A percentile compares a stretch with the other conserved stretches of the same genome.
Evolutionary conservation across 441 rosid species (phyloP).

Genomic region (Capsella rubella): DNA sequence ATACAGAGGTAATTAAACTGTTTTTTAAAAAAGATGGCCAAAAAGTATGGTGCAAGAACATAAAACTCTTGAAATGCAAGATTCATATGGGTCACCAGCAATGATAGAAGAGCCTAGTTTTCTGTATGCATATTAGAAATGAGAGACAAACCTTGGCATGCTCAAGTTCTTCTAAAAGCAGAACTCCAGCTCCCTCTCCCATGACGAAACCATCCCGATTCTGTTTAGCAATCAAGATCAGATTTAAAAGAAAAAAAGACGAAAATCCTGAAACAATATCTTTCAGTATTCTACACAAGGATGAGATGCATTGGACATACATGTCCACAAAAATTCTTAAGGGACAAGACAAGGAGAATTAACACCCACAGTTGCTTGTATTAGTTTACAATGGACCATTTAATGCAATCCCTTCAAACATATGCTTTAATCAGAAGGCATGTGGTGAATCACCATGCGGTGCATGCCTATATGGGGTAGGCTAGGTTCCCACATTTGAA

Average conservation of each 20-base stretch:
- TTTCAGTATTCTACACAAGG: not conserved
- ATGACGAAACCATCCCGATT: slow-evolving; percentile 95
- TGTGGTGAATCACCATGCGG: not conserved
- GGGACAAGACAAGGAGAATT: not conserved
- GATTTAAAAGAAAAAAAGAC: not conserved
- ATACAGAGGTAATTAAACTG: not conserved
- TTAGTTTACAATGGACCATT: slow-evolving; percentile 1
- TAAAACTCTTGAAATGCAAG: not conserved
- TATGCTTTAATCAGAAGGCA: not conserved
- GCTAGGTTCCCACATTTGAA: slow-evolving; percentile 10
- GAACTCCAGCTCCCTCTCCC: slow-evolving; percentile 99
- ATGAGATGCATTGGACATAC: not conserved
- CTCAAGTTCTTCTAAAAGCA: slow-evolving; percentile 92
- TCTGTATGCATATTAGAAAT: not conserved
- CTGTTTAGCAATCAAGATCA: slow-evolving; percentile 48
- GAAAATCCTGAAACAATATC: not conserved
- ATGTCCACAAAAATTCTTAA: not conserved
- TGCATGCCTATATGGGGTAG: not conserved
- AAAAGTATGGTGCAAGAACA: not conserved
- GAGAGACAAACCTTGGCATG: slow-evolving; percentile 78
- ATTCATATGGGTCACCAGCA: not conserved
- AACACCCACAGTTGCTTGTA: not conserved
- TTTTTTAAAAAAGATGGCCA: not conserved
- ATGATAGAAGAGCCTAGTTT: not conserved
- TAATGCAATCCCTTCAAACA: slow-evolving; percentile 21